Conservation (phyloP, 495 filamentous ascomycete species). For the Aspergillus panamensis region DNA sequence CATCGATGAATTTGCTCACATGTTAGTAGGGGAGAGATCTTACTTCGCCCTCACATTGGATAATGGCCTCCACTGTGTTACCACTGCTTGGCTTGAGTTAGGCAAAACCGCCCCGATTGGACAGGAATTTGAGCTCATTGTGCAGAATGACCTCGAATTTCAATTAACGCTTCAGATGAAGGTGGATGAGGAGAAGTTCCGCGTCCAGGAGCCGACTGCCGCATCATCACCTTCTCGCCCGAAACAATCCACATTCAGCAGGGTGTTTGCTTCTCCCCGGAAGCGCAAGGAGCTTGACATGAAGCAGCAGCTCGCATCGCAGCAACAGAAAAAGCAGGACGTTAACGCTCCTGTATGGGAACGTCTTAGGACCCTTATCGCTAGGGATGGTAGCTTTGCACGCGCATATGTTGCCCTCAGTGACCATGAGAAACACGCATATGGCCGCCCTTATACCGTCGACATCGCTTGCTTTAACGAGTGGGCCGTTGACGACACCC, state of each 20-base stretch:
- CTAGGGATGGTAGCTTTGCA: constrained; percentile 87
- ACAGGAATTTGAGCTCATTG: constrained; percentile 96
- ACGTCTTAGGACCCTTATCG: constrained; percentile 76
- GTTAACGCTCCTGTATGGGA: constrained; percentile 70
- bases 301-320: constrained; percentile 71
- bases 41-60: constrained; percentile 94
- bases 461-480: constrained; percentile 96
- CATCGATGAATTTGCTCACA: constrained; percentile 27
- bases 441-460: constrained; percentile 78
- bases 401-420: constrained; percentile 89
- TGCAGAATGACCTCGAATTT: constrained; percentile 94
- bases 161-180: constrained; percentile 95
- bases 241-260: constrained; percentile 82
- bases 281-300: constrained; percentile 91
- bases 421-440: constrained; percentile 82
- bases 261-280: constrained; percentile 89
- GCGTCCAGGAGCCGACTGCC: constrained; percentile 46
- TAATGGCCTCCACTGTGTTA: constrained; percentile 96
- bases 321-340: constrained; percentile 67
- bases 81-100: constrained; percentile 90
- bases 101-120: constrained; percentile 92
- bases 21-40: constrained; percentile 67
- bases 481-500: constrained; percentile 86
- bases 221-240: constrained; percentile 53
- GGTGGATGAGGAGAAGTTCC: constrained; percentile 66